Evolutionary conservation across 2,329 filamentous ascomycete genomes (phyloP), one percentile per base, ranked within the genome.

Genomic region (Pezicula radicicola): DNA sequence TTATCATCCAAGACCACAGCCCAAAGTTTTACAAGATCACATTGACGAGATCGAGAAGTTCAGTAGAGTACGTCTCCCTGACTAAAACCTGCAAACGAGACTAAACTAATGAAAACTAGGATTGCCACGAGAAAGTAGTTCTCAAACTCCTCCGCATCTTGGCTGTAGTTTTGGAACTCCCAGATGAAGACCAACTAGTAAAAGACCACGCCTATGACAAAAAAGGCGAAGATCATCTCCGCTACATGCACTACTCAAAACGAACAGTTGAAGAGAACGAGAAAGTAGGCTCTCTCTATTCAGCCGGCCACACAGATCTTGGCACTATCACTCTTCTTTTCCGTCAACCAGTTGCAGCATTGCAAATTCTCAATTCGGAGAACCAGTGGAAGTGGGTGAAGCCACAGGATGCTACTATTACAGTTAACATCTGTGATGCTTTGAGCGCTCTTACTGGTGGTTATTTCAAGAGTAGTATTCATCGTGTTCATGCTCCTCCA

Each of bases 171-270:
- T 72, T 86, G 0, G 76, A 85, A 60, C 69, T 87, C 0, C 78
- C 79, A 21, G 19, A 40, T 0, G 80, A 85, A 59, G 73, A 82
- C 4, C 72, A 77, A 51, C 69, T 85, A 36, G 70, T 78, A 55
- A 68, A 73, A 30, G 67, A 76, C 4, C 83, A 86, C 63, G 70
- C 69, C 21, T 86, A 84, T 63, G 72, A 80, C 3, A 70, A 74
- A 6, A 72, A 77, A 33, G 74, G 78, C 18, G 79, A 83, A 52
- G 77, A 79, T 28, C 79, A 84, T 51, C 69, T 84, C 7, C 75
- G 83, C 3, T 84, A 83, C 62, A 84, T 84, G 79, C 73, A 78
- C 52, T 83, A 83, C 55, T 70, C 73, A 13, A 71, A 74, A 0
- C 75, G 79, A 46, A 71, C 68, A 0, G 63, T 68, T 0, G 72